Evolutionary conservation across 306 rosid genomes (phyloP), one percentile per base, ranked within the genome.

Genomic region (Canavalia ensiformis): DNA sequence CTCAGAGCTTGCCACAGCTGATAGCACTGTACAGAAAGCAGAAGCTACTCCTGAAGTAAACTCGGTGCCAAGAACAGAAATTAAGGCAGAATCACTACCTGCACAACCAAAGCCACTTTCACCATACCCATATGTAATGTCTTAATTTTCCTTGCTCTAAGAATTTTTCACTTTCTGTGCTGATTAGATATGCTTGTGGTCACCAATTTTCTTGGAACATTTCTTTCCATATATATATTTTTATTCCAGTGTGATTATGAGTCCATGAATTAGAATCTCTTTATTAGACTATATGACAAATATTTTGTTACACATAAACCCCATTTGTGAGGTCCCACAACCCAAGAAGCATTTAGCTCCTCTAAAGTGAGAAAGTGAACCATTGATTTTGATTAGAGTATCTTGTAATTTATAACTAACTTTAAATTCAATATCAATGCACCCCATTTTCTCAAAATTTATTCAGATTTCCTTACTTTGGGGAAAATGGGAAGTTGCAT

Each of bases 41-140:
- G 95, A 82, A 18, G 88, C 91, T 65, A 68, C 87, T 33, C 88
- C 85, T 2, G 99, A 85, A 76, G 84, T 88, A 74, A 89, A 89
- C 83, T 88, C 93, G 11, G 92, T 82, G 2, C 91, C 97, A 5
- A 81, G 88, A 84, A 49, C 88, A 42, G 98, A 91, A 89, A 80
- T 59, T 11, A 90, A 84, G 84, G 86, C 87, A 82, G 91, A 90
- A 69, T 81, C 99, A 33, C 51, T 72, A 80, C 93, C 94, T 3
- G 65, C 6, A 70, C 74, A 60, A 78, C 81, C 93, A 68, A 84
- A 55, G 68, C 87, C 97, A 31, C 98, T 91, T 64, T 95, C 99
- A 44, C 99, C 99, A 64, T 95, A 89, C 78, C 92, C 97, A 42
- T 69, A 4, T 34, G 99, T 95, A 93, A 84, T 56, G 75, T 81